These are phyloP conservation scores for Castanea sativa DNA, from an alignment of 306 rosid genomes.

Conservation along the genomic window DNA sequence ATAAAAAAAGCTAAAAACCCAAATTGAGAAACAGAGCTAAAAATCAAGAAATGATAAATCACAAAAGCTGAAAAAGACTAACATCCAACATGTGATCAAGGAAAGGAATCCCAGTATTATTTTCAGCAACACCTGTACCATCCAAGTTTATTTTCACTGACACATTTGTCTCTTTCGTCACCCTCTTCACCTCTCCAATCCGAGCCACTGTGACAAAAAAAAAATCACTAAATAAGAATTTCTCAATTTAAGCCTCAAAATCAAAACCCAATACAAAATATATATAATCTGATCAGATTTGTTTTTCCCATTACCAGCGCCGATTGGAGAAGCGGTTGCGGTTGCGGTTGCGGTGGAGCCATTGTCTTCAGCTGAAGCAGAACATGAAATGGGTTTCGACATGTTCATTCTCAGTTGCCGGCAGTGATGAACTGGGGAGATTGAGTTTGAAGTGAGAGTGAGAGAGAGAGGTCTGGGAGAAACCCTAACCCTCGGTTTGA, in stretches of 20 bases:
- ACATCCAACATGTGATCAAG: conserved; percentile 99
- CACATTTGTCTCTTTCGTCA: conserved; percentile 83
- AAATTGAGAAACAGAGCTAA: background rate
- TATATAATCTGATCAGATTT: background rate
- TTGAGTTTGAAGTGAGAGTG: conserved; percentile 13
- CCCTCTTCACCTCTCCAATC: conserved; percentile 83
- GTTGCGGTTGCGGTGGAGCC: conserved; percentile 19
- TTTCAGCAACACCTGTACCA: conserved; percentile 80
- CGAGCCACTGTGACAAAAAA: conserved; percentile 51
- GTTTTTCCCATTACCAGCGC: conserved; percentile 38
- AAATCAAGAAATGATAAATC: background rate
- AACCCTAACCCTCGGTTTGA: conserved; percentile 42
- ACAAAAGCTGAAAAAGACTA: conserved; percentile 27
- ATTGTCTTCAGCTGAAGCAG: conserved; percentile 44
- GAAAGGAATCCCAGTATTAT: conserved; percentile 82
- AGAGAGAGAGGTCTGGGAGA: conserved; percentile 21
- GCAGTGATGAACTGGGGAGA: conserved; percentile 19
- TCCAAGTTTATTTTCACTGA: conserved; percentile 82
- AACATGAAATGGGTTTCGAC: conserved; percentile 25
- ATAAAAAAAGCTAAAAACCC: background rate
- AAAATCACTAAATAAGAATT: conserved; percentile 6
- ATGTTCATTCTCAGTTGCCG: conserved; percentile 31
- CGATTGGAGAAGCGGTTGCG: conserved; percentile 28
- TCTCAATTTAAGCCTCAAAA: background rate
- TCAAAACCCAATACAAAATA: background rate